These are phyloP conservation scores for Mercurialis annua DNA, from an alignment of 345 rosid species.

Conservation along the genomic window DNA sequence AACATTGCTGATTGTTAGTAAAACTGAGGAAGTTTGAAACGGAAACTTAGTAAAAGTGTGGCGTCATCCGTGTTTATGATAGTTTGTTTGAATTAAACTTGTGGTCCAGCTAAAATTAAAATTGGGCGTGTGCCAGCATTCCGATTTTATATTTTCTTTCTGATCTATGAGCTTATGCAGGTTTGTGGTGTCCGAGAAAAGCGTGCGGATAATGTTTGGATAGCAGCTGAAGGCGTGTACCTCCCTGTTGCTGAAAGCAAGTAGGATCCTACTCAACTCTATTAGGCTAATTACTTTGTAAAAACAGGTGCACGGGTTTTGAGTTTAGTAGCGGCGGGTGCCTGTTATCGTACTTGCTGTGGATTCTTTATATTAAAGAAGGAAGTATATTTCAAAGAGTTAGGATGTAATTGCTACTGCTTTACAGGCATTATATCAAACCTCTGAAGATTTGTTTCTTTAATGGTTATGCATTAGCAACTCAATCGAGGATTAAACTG, in stretches of 20 bases:
- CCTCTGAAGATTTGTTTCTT: conserved; percentile 3
- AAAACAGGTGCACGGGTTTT: conserved; percentile 40
- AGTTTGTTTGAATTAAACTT: neutral
- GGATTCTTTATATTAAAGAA: conserved; percentile 13
- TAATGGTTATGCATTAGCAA: neutral
- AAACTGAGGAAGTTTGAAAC: neutral
- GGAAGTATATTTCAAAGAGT: conserved; percentile 9
- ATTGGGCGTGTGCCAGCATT: neutral
- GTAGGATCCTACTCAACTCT: conserved; percentile 20
- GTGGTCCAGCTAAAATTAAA: neutral
- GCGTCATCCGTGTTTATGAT: neutral
- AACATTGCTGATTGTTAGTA: neutral
- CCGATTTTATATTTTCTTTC: neutral
- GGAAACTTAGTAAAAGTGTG: neutral
- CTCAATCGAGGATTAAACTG: too few relatives aligned
- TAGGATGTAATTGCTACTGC: neutral
- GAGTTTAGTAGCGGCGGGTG: conserved; percentile 31
- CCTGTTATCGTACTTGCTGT: conserved; percentile 23
- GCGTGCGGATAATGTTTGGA: conserved; percentile 81
- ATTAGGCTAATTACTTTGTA: conserved; percentile 6
- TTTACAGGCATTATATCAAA: neutral
- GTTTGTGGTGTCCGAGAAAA: conserved; percentile 88
- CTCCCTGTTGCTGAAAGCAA: conserved; percentile 68
- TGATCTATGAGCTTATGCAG: conserved; percentile 30
- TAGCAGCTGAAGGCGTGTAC: conserved; percentile 97